phyloP scores from a whole-genome alignment of 1,139 yeast species.

The Suhomyces bokatorum region DNA sequence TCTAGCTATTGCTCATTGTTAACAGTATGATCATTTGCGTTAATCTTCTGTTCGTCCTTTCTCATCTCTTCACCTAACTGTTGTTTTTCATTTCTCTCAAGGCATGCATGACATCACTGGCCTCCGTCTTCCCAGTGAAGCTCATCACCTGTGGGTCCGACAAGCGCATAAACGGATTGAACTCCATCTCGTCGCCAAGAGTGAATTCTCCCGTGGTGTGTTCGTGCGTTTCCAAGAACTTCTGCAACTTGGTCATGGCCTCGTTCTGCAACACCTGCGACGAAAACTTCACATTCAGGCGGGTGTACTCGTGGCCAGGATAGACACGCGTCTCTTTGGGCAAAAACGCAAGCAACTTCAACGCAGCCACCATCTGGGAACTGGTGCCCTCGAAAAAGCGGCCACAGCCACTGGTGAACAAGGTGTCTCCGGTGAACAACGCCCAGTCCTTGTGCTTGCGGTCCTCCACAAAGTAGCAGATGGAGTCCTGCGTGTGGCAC shows the following conservation, averaged over 20 bases:
- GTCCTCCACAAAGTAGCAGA: conserved; percentile 80
- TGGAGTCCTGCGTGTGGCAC: conserved; percentile 95
- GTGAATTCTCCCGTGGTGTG: conserved; percentile 83
- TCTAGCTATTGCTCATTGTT: no score
- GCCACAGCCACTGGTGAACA: conserved; percentile 94
- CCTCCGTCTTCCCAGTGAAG: conserved; percentile 36
- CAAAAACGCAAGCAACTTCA: conserved; percentile 59
- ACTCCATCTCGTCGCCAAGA: conserved; percentile 74
- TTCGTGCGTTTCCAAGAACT: conserved; percentile 56
- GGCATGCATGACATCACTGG: conserved; percentile 59
- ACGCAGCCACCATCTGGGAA: conserved; percentile 71
- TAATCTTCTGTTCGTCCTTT: no score
- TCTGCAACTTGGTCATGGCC: conserved; percentile 56
- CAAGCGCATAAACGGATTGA: conserved; percentile 89
- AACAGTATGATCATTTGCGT: no score
- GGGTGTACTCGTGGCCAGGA: conserved; percentile 97
- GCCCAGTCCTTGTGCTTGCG: conserved; percentile 59
- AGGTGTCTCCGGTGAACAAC: conserved; percentile 93
- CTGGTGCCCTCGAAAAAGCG: conserved; percentile 93
- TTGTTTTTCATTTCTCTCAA: conserved; percentile 71
- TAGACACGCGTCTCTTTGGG: conserved; percentile 73
- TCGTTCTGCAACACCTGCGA: conserved; percentile 56
- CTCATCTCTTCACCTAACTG: conserved; percentile 33
- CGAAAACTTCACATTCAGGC: conserved; percentile 76
- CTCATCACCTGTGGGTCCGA: conserved; percentile 54